A percentile compares a stretch with the other conserved stretches of the same genome.
phyloP scores from a whole-genome alignment of 768 basidiomycete genomes.

The Boletus rubroflammeus region DNA sequence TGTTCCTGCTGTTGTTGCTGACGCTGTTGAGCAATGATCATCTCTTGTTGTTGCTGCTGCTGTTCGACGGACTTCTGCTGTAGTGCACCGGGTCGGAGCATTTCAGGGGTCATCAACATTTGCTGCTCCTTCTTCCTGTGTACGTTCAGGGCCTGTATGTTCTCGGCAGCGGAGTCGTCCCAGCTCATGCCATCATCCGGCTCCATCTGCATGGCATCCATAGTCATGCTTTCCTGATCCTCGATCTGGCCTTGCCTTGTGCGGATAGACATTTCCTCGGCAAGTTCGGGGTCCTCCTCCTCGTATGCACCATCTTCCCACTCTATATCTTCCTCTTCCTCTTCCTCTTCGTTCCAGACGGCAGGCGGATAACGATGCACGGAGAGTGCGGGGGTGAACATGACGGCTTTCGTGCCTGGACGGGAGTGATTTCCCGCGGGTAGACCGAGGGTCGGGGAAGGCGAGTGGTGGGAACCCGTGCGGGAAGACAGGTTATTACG shows the following conservation, averaged over 20 bases:
- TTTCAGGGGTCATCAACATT: slow-evolving; percentile 29
- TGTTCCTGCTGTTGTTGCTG: slow-evolving; percentile 37
- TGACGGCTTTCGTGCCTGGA: slow-evolving; percentile 47
- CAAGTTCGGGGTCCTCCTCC: slow-evolving; percentile 64
- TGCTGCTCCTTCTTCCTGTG: slow-evolving; percentile 25
- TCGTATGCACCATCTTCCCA: slow-evolving; percentile 68
- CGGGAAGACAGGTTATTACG: slow-evolving; percentile 50
- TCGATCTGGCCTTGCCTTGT: slow-evolving; percentile 37
- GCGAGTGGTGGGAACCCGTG: slow-evolving; percentile 46
- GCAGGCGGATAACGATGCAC: slow-evolving; percentile 79
- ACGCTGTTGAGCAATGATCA: slow-evolving; percentile 30
- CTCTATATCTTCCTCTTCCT: slow-evolving; percentile 49
- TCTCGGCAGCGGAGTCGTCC: slow-evolving; percentile 68
- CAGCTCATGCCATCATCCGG: slow-evolving; percentile 85
- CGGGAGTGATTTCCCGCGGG: slow-evolving; percentile 24
- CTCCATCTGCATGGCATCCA: slow-evolving; percentile 46
- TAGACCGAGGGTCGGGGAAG: slow-evolving; percentile 42
- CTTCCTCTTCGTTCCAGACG: slow-evolving; percentile 78
- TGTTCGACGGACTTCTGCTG: slow-evolving; percentile 23
- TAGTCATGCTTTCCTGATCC: slow-evolving; percentile 30
- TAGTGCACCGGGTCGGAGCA: slow-evolving; percentile 34
- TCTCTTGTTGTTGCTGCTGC: slow-evolving; percentile 21
- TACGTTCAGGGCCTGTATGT: slow-evolving; percentile 38
- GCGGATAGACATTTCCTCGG: slow-evolving; percentile 47
- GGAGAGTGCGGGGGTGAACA: slow-evolving; percentile 65